Conservation (phyloP, 2,329 filamentous ascomycete genomes). For the Colletotrichum gigasporum region DNA sequence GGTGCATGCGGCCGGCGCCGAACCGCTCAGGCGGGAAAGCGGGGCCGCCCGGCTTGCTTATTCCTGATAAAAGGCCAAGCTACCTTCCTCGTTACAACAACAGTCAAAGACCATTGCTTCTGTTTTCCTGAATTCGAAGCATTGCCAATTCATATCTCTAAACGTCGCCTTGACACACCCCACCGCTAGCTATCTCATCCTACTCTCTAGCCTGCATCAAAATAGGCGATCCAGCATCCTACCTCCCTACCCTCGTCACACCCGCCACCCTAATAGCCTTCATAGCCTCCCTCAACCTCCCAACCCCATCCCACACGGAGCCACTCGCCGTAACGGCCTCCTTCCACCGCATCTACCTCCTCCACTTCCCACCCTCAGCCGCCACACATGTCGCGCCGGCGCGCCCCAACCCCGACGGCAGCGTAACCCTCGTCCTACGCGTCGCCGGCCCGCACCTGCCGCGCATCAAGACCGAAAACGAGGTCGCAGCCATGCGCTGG, state of each 20-base stretch:
- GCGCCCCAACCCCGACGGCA: slow-evolving; percentile 2
- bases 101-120: too few species aligned
- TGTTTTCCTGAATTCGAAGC: too few species aligned
- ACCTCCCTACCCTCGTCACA: slow-evolving; percentile 6
- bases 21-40: too few species aligned
- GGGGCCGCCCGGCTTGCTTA: too few species aligned
- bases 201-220: too few species aligned
- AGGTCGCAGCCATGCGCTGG: slow-evolving; percentile 48
- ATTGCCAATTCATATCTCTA: too few species aligned
- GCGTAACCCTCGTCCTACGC: slow-evolving; percentile 39
- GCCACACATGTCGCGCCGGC: neutral
- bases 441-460: slow-evolving; percentile 47
- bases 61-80: too few species aligned
- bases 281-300: slow-evolving; percentile 31
- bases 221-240: neutral
- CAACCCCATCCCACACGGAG: slow-evolving; percentile 26
- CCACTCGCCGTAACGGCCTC: slow-evolving; percentile 33
- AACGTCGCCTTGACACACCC: too few species aligned
- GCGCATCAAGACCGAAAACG: slow-evolving; percentile 45
- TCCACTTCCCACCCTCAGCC: slow-evolving; percentile 28
- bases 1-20: too few species aligned
- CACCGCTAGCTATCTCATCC: too few species aligned
- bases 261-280: slow-evolving; percentile 26
- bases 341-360: slow-evolving; percentile 40
- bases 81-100: too few species aligned